These are phyloP conservation scores for Penicillium sp. DNA, from an alignment of 2,329 filamentous ascomycete genomes.

Conservation along the genomic window DNA sequence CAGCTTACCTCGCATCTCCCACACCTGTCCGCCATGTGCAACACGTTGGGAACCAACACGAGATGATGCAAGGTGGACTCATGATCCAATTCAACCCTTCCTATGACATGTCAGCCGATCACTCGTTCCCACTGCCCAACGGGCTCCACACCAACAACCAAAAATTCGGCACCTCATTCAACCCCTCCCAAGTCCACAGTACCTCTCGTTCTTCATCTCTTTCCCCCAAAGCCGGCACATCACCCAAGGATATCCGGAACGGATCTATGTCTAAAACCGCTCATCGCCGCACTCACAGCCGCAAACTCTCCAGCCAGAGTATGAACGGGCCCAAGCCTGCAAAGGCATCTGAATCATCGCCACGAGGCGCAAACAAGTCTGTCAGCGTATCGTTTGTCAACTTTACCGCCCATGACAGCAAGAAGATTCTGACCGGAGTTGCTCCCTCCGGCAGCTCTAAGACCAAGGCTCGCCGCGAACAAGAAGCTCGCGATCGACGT, in stretches of 20 bases:
- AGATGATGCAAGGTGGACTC: conserved; percentile 39
- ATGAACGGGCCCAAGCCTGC: conserved; percentile 32
- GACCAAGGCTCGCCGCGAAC: conserved; percentile 88
- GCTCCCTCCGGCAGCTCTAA: conserved; percentile 88
- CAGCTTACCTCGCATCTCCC: conserved; percentile 37
- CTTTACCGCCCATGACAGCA: conserved; percentile 76
- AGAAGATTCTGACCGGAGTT: conserved; percentile 79
- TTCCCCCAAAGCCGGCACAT: conserved; percentile 34
- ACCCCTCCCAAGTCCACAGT: conserved; percentile 28
- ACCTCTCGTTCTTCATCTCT: conserved; percentile 38
- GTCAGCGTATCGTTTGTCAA: conserved; percentile 72
- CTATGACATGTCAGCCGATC: conserved; percentile 34
- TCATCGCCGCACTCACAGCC: conserved; percentile 39
- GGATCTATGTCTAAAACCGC: conserved; percentile 23
- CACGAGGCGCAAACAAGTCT: conserved; percentile 36
- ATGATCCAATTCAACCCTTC: conserved; percentile 41
- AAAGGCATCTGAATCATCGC: conserved; percentile 32
- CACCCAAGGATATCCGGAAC: conserved; percentile 31
- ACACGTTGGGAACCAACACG: conserved; percentile 29
- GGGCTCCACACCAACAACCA: conserved; percentile 23
- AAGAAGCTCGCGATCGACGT: conserved; percentile 76
- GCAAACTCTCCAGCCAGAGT: conserved; percentile 41
- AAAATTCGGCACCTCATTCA: conserved; percentile 30
- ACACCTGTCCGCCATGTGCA: conserved; percentile 34
- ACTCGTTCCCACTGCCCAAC: conserved; percentile 28